Evolutionary conservation across 208 protist genomes (phyloP), one percentile per base, ranked within the genome.

Genomic region (Leishmania major): DNA sequence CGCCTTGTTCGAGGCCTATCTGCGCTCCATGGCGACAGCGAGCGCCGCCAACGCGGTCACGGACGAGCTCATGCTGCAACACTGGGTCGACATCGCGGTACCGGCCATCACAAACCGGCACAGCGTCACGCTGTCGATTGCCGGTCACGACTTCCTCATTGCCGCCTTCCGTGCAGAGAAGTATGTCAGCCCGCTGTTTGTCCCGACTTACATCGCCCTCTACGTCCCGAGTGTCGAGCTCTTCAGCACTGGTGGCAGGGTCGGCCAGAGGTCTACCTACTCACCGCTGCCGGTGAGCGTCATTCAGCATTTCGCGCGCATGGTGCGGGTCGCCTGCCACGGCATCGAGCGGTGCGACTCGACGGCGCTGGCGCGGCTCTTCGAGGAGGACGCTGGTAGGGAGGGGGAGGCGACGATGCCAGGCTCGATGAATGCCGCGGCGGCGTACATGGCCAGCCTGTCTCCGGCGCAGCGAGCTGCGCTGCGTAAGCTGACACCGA

Each of bases 121-220:
- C 72, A 91, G 88, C 83, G 87, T 81, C 3, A 76, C 87, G 10
- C 79, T 96, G 47, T 77, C 79, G 31, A 79, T 88, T 77, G 92
- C 91, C 45, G 94, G 84, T 19, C 88, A 95, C 75, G 87, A 95
- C 77, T 95, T 95, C 80, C 79, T 97, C 15, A 85, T 89, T 15
- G 90, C 91, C 66, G 83, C 86, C 59, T 93, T 95, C 78, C 85
- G 90, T 3, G 88, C 94, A 1, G 87, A 88, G 45, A 87, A 91
- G 72, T 79, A 92, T 49, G 82, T 95, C 45, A 91, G 88, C 13
- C 88, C 89, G 49, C 79, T 97, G 47, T 95, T 97, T 79, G 90
- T 95, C 13, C 91, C 91, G 47, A 95, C 94, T 10, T 97, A 95
- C 82, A 78, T 97, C 75, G 73, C 89, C 3, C 75, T 95, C 28